A percentile compares a stretch with the other conserved stretches of the same genome.
phyloP scores from a whole-genome alignment of 2,329 filamentous ascomycete genomes.

The Colletotrichum karsti region DNA sequence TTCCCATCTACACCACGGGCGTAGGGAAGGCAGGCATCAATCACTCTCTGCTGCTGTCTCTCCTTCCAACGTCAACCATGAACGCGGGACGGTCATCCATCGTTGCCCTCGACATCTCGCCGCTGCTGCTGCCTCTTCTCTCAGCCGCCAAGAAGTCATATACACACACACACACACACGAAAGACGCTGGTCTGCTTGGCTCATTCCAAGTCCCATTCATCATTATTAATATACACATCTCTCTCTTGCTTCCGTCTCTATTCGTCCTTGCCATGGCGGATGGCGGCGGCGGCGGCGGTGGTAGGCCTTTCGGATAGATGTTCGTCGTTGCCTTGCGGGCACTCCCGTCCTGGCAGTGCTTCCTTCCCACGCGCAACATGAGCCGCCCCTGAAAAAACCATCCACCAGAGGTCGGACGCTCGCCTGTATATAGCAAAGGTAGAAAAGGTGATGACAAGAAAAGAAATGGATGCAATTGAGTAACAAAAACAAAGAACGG shows the following conservation, averaged over 20 bases:
- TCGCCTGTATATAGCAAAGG: conserved; percentile 20
- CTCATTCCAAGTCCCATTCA: conserved; percentile 21
- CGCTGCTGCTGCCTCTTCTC: not conserved
- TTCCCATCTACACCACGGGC: no score
- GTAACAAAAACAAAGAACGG: not conserved
- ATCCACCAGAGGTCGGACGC: not conserved
- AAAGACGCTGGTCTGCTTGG: not conserved
- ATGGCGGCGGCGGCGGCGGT: not conserved
- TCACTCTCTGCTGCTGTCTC: no score
- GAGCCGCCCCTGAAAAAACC: no score
- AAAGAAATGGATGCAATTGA: conserved; percentile 19
- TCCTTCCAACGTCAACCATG: no score
- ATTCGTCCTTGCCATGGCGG: not conserved
- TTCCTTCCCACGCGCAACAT: no score
- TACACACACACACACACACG: not conserved
- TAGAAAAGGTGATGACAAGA: conserved; percentile 14
- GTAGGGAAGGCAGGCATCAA: no score
- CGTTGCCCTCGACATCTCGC: no score
- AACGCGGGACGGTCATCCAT: no score
- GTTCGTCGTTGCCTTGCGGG: not conserved
- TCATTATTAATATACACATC: conserved; percentile 29
- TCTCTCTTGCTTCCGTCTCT: not conserved
- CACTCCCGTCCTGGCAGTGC: not conserved
- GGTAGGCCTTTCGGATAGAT: no score
- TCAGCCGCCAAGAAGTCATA: not conserved